These are phyloP conservation scores for Juncus inflexus DNA, from an alignment of 176 grass and related monocot genomes.

Conservation along the genomic window DNA sequence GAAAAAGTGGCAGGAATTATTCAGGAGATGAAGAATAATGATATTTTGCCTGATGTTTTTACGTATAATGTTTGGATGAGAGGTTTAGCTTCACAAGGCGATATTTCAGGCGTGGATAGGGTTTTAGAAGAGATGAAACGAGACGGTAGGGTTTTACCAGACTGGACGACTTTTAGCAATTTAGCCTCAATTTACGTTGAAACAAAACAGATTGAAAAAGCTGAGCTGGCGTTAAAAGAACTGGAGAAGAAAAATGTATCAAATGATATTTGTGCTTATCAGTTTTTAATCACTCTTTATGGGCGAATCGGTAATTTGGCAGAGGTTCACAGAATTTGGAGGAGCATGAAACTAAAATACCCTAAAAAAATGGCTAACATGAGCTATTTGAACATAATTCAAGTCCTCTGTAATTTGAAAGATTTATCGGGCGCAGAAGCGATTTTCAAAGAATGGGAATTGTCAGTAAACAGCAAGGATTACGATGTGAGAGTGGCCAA, in stretches of 20 bases:
- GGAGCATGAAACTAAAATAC: conserved; percentile 55
- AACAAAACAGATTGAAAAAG: conserved; percentile 67
- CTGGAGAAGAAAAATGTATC: conserved; percentile 65
- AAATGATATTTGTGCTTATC: conserved; percentile 72
- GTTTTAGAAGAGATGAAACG: conserved; percentile 93
- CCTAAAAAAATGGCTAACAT: conserved; percentile 61
- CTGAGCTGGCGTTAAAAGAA: conserved; percentile 77
- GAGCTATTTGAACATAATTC: conserved; percentile 99
- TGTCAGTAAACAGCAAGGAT: conserved; percentile 22
- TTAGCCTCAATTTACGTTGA: conserved; percentile 86
- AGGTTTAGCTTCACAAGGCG: conserved; percentile 49
- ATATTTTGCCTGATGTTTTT: conserved; percentile 69
- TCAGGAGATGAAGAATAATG: conserved; percentile 77
- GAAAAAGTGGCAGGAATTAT: conserved; percentile 68
- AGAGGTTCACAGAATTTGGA: conserved; percentile 85
- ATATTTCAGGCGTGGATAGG: conserved; percentile 79
- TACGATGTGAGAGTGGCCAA: conserved; percentile 89
- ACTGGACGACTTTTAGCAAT: conserved; percentile 98
- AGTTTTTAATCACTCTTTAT: conserved; percentile 90
- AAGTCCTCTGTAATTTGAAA: conserved; percentile 72
- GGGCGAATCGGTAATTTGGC: conserved; percentile 69
- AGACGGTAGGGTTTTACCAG: conserved; percentile 79
- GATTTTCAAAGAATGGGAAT: conserved; percentile 92
- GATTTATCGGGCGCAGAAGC: conserved; percentile 80
- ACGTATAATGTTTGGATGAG: conserved; percentile 99